Percentiles rank a stretch among this genome's conserved stretches.
Conservation (phyloP, 257 asterid genomes). For the Rhazya stricta region DNA sequence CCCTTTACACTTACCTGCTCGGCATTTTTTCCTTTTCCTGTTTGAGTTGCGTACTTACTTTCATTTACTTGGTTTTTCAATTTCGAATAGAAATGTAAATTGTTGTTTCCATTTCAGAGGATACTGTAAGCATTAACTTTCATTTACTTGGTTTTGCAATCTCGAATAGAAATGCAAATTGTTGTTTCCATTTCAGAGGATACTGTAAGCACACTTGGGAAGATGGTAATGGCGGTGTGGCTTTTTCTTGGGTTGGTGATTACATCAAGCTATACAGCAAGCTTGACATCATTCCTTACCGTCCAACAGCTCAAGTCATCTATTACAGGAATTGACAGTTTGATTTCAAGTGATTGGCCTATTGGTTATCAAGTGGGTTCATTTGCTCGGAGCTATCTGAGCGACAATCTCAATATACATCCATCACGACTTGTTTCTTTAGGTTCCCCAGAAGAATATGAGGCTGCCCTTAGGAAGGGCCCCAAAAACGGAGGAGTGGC, state of each 20-base stretch:
- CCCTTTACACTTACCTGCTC: not conserved
- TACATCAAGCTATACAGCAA: conserved; percentile 59
- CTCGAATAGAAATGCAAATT: too few species aligned
- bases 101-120: conserved; percentile 33
- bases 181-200: conserved; percentile 35
- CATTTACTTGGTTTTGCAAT: not conserved
- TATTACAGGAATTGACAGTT: conserved; percentile 46
- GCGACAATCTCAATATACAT: conserved; percentile 31
- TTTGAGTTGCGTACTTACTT: too few species aligned
- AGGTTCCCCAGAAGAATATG: conserved; percentile 48
- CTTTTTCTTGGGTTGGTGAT: conserved; percentile 49
- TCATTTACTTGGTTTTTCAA: not conserved
- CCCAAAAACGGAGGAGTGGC: conserved; percentile 35
- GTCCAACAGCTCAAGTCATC: conserved; percentile 47
- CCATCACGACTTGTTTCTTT: conserved; percentile 36
- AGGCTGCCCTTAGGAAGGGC: conserved; percentile 28
- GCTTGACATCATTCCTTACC: conserved; percentile 61
- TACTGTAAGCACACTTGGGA: conserved; percentile 45
- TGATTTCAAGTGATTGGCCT: conserved; percentile 29
- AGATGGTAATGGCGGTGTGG: conserved; percentile 53
- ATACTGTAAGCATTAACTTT: conserved; percentile 26
- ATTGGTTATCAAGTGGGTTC: conserved; percentile 55
- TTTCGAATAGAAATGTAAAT: not conserved
- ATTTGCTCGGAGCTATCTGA: conserved; percentile 35
- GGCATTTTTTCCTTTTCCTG: not conserved